Conservation (phyloP, 116 monocot species). For the Trichopus zeylanicus region DNA sequence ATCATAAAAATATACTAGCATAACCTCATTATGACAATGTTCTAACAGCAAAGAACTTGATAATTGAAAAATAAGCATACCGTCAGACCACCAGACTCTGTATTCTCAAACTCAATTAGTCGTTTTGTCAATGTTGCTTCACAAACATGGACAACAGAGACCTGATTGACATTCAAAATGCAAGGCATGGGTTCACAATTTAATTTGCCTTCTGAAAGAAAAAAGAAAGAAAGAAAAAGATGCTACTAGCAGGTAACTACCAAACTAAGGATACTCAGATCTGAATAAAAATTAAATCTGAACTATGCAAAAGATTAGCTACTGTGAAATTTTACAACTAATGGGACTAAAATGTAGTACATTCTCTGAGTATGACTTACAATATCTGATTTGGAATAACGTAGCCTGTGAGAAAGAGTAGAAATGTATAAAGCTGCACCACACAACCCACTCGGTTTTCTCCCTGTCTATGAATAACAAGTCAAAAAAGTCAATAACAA, state of each 20-base stretch:
- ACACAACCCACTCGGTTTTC: slow-evolving; percentile 95
- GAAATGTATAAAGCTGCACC: slow-evolving; percentile 94
- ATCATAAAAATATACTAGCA: neutral
- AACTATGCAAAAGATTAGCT: too few species aligned
- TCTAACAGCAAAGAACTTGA: neutral
- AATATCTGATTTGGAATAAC: slow-evolving; percentile 78
- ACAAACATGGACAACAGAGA: slow-evolving; percentile 65
- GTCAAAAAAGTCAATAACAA: neutral
- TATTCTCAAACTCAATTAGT: slow-evolving; percentile 87
- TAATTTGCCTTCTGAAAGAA: too few species aligned
- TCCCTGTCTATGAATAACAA: slow-evolving; percentile 60
- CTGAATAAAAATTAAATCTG: too few species aligned
- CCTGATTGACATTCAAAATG: slow-evolving; percentile 23
- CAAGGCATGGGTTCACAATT: neutral
- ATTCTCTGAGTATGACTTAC: too few species aligned
- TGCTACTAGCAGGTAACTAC: too few species aligned
- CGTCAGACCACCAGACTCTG: slow-evolving; percentile 69
- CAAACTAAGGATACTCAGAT: too few species aligned
- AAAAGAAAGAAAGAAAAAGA: neutral
- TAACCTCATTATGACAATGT: neutral
- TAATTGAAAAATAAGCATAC: slow-evolving; percentile 18
- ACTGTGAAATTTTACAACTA: too few species aligned
- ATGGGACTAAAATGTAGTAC: too few species aligned
- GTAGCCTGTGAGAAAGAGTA: slow-evolving; percentile 76
- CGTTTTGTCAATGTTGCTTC: slow-evolving; percentile 85